Percentiles rank a stretch among this genome's conserved stretches.
Evolutionary conservation across 2,329 filamentous ascomycete genomes (phyloP).

Genomic region (Fusarium lateritium): DNA sequence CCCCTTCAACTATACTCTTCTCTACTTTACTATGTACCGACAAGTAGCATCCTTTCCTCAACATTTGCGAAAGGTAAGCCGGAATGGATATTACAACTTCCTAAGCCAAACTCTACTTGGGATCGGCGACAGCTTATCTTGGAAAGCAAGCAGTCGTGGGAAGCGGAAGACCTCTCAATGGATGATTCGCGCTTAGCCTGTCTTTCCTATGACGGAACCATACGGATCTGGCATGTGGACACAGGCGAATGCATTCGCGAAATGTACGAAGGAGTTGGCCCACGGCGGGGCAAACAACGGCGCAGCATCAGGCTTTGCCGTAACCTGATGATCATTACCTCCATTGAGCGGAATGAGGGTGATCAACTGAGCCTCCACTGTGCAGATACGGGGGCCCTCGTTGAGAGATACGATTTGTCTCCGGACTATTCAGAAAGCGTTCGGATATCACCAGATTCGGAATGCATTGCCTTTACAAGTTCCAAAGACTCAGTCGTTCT

Average conservation of each 20-base stretch:
- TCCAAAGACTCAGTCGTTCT: too few relatives aligned
- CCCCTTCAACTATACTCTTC: slow-evolving; percentile 4
- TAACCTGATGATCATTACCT: too few relatives aligned
- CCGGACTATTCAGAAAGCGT: background rate
- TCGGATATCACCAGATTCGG: background rate
- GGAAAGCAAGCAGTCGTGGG: background rate
- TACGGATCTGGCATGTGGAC: background rate
- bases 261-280: background rate
- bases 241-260: background rate
- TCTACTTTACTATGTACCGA: background rate
- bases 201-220: background rate
- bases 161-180: background rate
- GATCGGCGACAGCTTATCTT: background rate
- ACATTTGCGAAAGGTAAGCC: background rate
- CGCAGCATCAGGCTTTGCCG: background rate
- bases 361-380: background rate
- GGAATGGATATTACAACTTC: background rate
- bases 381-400: background rate
- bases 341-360: too few relatives aligned
- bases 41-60: accelerated
- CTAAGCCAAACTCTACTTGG: background rate
- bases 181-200: background rate
- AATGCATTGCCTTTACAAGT: background rate
- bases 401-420: background rate
- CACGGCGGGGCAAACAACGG: background rate